phyloP scores from a whole-genome alignment of 495 filamentous ascomycete species.

The Podospora fimiseda region DNA sequence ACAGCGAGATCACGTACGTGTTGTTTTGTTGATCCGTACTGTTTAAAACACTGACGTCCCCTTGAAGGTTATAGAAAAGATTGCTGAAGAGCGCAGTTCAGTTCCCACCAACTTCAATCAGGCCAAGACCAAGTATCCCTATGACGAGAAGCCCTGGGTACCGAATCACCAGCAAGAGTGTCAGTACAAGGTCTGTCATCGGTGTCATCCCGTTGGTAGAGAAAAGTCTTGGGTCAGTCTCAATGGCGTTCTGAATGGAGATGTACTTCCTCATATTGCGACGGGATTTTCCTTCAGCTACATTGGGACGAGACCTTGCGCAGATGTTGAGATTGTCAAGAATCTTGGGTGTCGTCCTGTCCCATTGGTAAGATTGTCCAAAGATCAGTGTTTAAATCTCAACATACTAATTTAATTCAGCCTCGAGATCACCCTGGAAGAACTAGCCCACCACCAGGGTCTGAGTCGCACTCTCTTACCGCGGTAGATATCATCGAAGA shows the following conservation, averaged over 20 bases:
- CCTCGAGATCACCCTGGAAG: not conserved
- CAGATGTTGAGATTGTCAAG: conserved; percentile 25
- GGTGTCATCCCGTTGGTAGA: conserved; percentile 39
- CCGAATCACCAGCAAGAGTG: conserved; percentile 38
- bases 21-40: not conserved
- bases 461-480: not conserved
- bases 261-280: conserved; percentile 35
- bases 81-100: conserved; percentile 12
- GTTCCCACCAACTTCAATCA: not conserved
- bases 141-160: conserved; percentile 31
- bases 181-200: conserved; percentile 45
- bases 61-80: conserved; percentile 20
- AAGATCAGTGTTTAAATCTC: not conserved
- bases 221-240: conserved; percentile 46
- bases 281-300: conserved; percentile 38
- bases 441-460: not conserved
- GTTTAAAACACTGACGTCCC: not conserved
- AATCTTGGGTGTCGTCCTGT: conserved; percentile 33
- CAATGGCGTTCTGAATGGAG: conserved; percentile 40
- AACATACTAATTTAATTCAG: not conserved
- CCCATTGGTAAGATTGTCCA: conserved; percentile 23
- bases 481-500: not conserved
- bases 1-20: conserved; percentile 37
- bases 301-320: conserved; percentile 21
- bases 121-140: conserved; percentile 5